Evolutionary conservation across 2,329 filamentous ascomycete genomes (phyloP).

Genomic region (Aspergillus eucalypticola): DNA sequence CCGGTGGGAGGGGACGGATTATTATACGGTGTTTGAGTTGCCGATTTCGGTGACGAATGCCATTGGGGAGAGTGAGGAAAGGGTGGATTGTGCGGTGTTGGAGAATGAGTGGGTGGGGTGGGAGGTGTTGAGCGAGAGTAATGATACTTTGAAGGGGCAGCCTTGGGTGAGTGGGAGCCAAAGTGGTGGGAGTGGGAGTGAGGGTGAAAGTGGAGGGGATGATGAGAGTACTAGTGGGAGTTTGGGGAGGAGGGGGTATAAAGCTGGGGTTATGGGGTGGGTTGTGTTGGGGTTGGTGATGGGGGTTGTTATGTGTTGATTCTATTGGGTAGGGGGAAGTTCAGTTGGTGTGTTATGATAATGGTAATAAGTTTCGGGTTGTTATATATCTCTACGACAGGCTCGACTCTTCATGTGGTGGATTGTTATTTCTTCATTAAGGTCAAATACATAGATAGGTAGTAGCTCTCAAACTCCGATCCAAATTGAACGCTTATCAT

Average conservation of each 20-base stretch:
- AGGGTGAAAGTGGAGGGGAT: not conserved
- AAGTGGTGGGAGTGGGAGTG: not conserved
- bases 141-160: constrained; percentile 24
- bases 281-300: constrained; percentile 9
- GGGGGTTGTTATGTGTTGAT: not conserved
- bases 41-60: constrained; percentile 68
- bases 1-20: constrained; percentile 62
- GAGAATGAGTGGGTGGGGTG: constrained; percentile 25
- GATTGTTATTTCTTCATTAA: not conserved
- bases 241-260: not conserved
- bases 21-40: constrained; percentile 71
- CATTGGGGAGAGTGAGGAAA: constrained; percentile 45
- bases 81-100: constrained; percentile 26
- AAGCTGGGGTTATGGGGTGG: constrained; percentile 1
- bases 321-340: too few species aligned
- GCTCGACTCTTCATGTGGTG: too few species aligned
- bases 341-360: not conserved
- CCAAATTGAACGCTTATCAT: not conserved
- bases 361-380: not conserved
- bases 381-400: too few species aligned
- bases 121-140: constrained; percentile 20
- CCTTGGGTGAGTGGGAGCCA: constrained; percentile 22
- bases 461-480: not conserved
- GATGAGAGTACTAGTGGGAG: not conserved
- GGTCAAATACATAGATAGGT: not conserved